Evolutionary conservation across 352 stramenopile species (phyloP), one percentile per base, ranked within the genome.

Genomic region (Plasmopara halstedii): DNA sequence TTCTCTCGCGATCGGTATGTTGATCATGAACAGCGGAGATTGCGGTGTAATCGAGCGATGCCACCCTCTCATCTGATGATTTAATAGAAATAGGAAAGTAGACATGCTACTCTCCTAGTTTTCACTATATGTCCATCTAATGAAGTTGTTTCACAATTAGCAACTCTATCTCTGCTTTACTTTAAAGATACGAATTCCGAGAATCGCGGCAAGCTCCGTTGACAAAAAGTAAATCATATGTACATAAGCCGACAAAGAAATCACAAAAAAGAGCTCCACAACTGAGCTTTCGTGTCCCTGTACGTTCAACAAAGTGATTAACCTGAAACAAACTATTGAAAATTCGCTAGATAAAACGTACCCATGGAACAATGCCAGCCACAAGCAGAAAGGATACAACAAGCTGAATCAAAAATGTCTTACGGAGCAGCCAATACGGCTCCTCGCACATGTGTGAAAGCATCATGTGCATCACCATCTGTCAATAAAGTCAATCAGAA

Each of bases 401-500:
- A 26, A 88, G 53, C 17, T 84, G 62, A 46, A 85, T 67, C 18
- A 71, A 42, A 29, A 89, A 89, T 8, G 81, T 90, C 68, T 92
- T 92, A 51, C 81, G 75, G 32, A 92, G 53, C 42, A 92, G 52
- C 78, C 81, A 88, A 53, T 84, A 92, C 17, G 81, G 81, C 42
- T 92, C 81, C 48, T 89, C 78, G 31, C 73, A 85, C 74, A 92
- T 88, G 58, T 92, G 81, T 8, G 81, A 75, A 9, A 92, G 71
- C 81, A 92, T 92, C 71, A 92, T 88, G 59, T 89, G 81, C 81
- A 92, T 92, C 44, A 86, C 78, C 78, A 92, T 92, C 81, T 92
- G 46, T 31, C 50, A 37, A 25, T 26, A 39, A 38, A 22, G 15
- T 6, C 11, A 9, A 20, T 54, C 36, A 55, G 21, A 11, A 47